These are phyloP conservation scores for Talaromyces liani DNA, from an alignment of 495 filamentous ascomycete genomes.

Conservation along the genomic window DNA sequence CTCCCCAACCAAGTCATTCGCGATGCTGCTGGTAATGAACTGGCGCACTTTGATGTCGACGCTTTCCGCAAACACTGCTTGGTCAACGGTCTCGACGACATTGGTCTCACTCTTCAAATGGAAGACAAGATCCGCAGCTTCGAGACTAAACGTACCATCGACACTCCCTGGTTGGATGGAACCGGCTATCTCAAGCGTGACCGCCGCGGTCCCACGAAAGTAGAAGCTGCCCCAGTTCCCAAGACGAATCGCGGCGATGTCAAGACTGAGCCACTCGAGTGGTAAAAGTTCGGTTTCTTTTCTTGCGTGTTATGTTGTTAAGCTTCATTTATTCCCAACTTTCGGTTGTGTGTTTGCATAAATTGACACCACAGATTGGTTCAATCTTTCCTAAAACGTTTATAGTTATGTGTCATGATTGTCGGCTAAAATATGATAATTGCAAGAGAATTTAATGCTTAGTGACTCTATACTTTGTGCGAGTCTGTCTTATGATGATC, in stretches of 20 bases:
- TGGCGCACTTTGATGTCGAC: constrained; percentile 80
- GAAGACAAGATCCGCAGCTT: constrained; percentile 82
- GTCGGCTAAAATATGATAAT: not conserved
- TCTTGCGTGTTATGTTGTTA: not conserved
- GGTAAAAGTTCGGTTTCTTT: constrained; percentile 46
- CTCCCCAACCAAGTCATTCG: constrained; percentile 80
- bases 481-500: not conserved
- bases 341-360: not conserved
- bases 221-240: constrained; percentile 78
- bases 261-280: constrained; percentile 82
- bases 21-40: constrained; percentile 59
- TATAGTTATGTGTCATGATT: not conserved
- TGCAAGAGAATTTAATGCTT: not conserved
- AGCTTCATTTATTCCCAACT: not conserved
- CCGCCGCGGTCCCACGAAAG: constrained; percentile 54
- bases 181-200: constrained; percentile 71
- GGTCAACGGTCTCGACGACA: constrained; percentile 92
- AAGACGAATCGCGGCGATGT: constrained; percentile 86
- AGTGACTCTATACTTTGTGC: not conserved
- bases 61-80: constrained; percentile 91
- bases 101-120: constrained; percentile 87
- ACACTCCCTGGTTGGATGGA: constrained; percentile 92
- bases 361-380: not conserved
- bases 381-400: not conserved
- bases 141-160: constrained; percentile 64